Evolutionary conservation across 805 yeast genomes (phyloP).

Genomic region (Ogataea trehaloabstinens): DNA sequence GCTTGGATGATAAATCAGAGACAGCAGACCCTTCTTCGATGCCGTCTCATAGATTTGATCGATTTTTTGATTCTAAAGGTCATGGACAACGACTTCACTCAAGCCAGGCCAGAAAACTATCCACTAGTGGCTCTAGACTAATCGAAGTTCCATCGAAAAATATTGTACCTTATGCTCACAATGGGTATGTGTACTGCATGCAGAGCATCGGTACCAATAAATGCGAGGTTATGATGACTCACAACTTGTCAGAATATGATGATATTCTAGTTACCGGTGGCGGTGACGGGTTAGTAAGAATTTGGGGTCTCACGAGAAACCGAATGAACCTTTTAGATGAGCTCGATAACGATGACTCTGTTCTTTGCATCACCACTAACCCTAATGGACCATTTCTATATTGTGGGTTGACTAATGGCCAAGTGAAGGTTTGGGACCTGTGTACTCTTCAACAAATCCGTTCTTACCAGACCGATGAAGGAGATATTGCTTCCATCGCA

Average conservation of each 20-base stretch:
- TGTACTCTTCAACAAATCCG: slow-evolving; percentile 69
- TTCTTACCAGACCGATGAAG: slow-evolving; percentile 39
- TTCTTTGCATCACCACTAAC: slow-evolving; percentile 63
- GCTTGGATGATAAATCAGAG: slow-evolving; percentile 28
- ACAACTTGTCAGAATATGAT: slow-evolving; percentile 25
- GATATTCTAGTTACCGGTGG: slow-evolving; percentile 67
- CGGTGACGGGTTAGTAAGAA: slow-evolving; percentile 85
- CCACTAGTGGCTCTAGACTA: slow-evolving; percentile 32
- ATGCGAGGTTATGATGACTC: slow-evolving; percentile 21
- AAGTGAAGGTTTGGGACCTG: slow-evolving; percentile 82
- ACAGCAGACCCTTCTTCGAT: slow-evolving; percentile 35
- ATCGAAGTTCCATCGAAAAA: slow-evolving; percentile 69
- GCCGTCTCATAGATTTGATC: slow-evolving; percentile 71
- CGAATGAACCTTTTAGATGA: slow-evolving; percentile 30
- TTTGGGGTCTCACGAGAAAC: slow-evolving; percentile 58
- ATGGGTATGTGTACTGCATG: slow-evolving; percentile 84
- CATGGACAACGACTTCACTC: slow-evolving; percentile 46
- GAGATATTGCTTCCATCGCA: slow-evolving; percentile 61
- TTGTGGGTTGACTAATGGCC: slow-evolving; percentile 77
- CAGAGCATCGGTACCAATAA: slow-evolving; percentile 28
- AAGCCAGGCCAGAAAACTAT: slow-evolving; percentile 19
- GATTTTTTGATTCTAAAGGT: slow-evolving; percentile 87
- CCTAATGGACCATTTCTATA: slow-evolving; percentile 68
- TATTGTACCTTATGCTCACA: slow-evolving; percentile 79
- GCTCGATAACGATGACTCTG: slow-evolving; percentile 65